phyloP scores from a whole-genome alignment of 2,329 filamentous ascomycete species.

The Talaromyces sp. region DNA sequence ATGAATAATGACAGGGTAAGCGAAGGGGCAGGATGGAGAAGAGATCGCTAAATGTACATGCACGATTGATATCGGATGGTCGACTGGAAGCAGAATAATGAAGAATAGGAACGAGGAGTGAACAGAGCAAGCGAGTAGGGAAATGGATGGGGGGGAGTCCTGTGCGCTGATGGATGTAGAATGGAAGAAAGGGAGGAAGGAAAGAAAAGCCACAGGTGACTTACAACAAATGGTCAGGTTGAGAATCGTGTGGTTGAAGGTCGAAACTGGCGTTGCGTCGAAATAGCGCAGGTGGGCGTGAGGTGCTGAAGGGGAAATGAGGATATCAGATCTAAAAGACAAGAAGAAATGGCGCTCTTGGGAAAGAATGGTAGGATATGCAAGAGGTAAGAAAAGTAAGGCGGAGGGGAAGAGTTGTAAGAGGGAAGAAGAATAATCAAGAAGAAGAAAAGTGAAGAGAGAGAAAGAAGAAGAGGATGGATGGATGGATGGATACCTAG shows the following conservation, averaged over 20 bases:
- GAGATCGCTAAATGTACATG: not conserved
- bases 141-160: not conserved
- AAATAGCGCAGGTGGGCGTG: not conserved
- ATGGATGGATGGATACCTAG: conserved; percentile 10
- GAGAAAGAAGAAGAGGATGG: conserved; percentile 20
- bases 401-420: not conserved
- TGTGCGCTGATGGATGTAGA: not conserved
- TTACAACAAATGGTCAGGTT: not conserved
- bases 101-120: conserved; percentile 22
- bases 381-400: conserved; percentile 18
- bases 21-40: not conserved
- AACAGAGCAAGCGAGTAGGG: conserved; percentile 25
- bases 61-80: not conserved
- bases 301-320: not conserved
- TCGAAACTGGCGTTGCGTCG: not conserved
- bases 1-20: not conserved
- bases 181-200: not conserved
- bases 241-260: not conserved
- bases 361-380: conserved; percentile 26
- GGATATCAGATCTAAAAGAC: not conserved
- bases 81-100: not conserved
- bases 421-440: not conserved
- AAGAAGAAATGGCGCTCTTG: conserved; percentile 18
- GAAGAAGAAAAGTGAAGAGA: not conserved
- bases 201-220: not conserved